Percentiles rank a stretch among this genome's conserved stretches.
Evolutionary conservation across 805 yeast genomes (phyloP).

Genomic region (Candida bentonensis): DNA sequence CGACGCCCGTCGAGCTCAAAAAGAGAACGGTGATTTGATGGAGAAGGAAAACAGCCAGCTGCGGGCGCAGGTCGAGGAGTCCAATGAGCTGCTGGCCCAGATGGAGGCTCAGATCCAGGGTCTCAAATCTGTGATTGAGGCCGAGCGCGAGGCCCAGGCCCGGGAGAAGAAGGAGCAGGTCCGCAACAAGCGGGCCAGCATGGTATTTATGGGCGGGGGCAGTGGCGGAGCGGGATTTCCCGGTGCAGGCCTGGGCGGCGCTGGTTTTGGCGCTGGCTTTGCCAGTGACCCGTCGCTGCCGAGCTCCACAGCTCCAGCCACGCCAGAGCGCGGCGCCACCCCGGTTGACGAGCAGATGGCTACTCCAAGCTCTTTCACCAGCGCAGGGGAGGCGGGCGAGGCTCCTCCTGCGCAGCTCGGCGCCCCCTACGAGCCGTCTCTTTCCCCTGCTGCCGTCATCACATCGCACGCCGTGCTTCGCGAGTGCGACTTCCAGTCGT

Average conservation of each 20-base stretch:
- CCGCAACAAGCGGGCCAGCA: conserved; percentile 36
- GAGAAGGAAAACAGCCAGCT: conserved; percentile 50
- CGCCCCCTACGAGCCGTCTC: conserved; percentile 8
- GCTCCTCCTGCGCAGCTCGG: neutral
- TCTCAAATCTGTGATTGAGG: conserved; percentile 39
- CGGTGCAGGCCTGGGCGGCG: conserved; percentile 1
- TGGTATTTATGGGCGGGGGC: conserved; percentile 8
- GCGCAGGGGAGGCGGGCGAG: conserved; percentile 1
- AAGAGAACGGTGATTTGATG: conserved; percentile 40
- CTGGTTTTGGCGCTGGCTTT: neutral
- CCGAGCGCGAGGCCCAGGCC: conserved; percentile 56
- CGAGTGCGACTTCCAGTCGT: neutral
- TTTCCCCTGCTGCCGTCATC: conserved; percentile 13
- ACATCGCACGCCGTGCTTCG: neutral
- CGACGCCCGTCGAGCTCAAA: conserved; percentile 50
- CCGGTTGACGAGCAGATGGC: conserved; percentile 2
- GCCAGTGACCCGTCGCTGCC: neutral
- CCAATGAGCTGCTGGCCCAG: conserved; percentile 51
- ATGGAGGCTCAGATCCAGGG: conserved; percentile 52
- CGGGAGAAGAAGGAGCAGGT: conserved; percentile 55
- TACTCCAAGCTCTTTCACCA: neutral
- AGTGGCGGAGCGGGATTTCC: neutral
- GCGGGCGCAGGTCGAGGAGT: conserved; percentile 66
- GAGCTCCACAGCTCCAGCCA: neutral
- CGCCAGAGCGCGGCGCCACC: neutral